Conservation (phyloP, 2,329 filamentous ascomycete species). For the Macroventuria anomochaeta region DNA sequence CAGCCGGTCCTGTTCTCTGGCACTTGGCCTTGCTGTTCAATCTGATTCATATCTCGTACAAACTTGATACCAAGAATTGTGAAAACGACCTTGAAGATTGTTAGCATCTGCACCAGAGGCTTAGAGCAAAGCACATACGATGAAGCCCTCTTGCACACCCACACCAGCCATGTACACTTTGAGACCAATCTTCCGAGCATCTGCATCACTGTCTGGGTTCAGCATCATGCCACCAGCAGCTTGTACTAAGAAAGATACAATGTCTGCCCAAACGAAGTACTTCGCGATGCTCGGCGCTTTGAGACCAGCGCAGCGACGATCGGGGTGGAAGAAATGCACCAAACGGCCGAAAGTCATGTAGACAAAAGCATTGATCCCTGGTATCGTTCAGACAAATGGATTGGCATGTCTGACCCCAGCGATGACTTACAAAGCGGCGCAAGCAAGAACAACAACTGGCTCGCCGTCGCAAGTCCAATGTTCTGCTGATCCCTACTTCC, state of each 20-base stretch:
- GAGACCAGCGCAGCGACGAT: slow-evolving; percentile 44
- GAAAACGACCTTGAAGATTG: neutral
- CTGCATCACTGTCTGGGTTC: slow-evolving; percentile 29
- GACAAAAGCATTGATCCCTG: slow-evolving; percentile 55
- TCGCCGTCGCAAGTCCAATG: slow-evolving; percentile 36
- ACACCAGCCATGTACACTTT: slow-evolving; percentile 51
- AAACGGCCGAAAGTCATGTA: slow-evolving; percentile 52
- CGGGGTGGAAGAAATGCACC: slow-evolving; percentile 49
- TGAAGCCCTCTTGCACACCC: slow-evolving; percentile 41
- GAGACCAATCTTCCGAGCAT: slow-evolving; percentile 47
- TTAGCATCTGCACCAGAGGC: neutral
- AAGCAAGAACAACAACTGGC: slow-evolving; percentile 55
- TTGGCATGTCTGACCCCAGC: neutral
- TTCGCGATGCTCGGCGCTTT: slow-evolving; percentile 48
- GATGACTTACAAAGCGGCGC: slow-evolving; percentile 42
- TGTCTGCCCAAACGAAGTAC: slow-evolving; percentile 55
- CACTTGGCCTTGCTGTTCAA: neutral
- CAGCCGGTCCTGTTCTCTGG: neutral
- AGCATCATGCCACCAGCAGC: slow-evolving; percentile 49
- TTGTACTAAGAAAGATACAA: slow-evolving; percentile 56
- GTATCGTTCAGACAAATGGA: neutral
- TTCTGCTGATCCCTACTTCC: slow-evolving; percentile 52
- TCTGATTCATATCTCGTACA: neutral
- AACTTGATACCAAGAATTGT: neutral
- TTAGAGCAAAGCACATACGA: slow-evolving; percentile 15